Evolutionary conservation across 305 asterid genomes (phyloP).

Genomic region (Fraxinus platypoda): DNA sequence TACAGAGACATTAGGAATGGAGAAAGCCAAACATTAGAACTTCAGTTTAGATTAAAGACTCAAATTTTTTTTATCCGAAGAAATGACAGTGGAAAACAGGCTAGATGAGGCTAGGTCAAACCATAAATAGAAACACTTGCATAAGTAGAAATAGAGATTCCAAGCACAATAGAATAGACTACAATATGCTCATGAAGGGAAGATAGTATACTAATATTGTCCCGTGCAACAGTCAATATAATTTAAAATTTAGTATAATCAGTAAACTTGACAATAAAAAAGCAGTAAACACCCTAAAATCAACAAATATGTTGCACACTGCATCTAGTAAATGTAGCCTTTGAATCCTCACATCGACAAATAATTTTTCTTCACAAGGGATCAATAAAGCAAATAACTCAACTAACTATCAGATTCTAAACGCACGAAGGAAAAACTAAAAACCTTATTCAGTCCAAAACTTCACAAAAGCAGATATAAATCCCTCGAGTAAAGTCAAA

Average conservation of each 20-base stretch:
- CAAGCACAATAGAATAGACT: background rate
- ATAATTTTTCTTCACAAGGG: background rate
- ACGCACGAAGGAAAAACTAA: background rate
- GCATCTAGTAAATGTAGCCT: background rate
- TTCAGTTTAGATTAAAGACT: background rate
- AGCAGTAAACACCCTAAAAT: background rate
- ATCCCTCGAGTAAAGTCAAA: conserved; percentile 54
- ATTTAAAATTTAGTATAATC: background rate
- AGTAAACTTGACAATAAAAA: too few species aligned
- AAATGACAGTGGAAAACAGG: background rate
- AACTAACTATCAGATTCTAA: background rate
- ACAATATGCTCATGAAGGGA: background rate
- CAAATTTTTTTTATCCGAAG: background rate
- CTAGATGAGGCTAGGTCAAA: background rate
- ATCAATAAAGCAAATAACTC: background rate
- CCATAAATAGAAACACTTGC: background rate
- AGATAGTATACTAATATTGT: background rate
- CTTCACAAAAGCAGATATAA: conserved; percentile 58
- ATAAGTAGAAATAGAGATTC: background rate
- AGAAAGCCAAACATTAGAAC: background rate
- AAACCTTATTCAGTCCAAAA: conserved; percentile 56
- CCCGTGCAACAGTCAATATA: background rate
- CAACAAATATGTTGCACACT: background rate
- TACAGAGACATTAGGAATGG: too few species aligned
- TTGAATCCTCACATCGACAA: background rate